A percentile compares a stretch with the other conserved stretches of the same genome.
phyloP scores from a whole-genome alignment of 257 asterid species.

The Solanum ossicruentum region DNA sequence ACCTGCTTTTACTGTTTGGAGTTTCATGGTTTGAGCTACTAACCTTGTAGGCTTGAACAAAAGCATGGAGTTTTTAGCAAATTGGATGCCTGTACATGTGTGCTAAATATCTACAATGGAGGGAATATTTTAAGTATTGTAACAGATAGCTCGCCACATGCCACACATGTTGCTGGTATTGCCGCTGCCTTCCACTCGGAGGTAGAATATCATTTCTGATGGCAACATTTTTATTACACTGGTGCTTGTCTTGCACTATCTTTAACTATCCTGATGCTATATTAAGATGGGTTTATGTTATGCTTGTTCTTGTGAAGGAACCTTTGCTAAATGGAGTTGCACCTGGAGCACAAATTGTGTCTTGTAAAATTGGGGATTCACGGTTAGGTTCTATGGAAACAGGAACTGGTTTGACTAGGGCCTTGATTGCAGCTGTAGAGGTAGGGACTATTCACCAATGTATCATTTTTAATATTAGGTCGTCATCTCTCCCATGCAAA shows the following conservation, averaged over 20 bases:
- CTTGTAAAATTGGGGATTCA: conserved; percentile 96
- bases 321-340: conserved; percentile 96
- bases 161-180: conserved; percentile 98
- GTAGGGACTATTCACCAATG: conserved; percentile 17
- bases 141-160: conserved; percentile 92
- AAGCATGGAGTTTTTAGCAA: conserved; percentile 86
- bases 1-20: neutral
- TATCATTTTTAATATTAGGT: neutral
- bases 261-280: neutral
- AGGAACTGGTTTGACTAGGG: conserved; percentile 95
- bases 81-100: conserved; percentile 80
- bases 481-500: neutral
- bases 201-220: conserved; percentile 20
- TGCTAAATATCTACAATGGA: conserved; percentile 59
- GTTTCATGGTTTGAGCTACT: neutral
- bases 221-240: neutral
- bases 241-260: neutral
- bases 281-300: neutral
- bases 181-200: conserved; percentile 83
- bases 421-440: conserved; percentile 93
- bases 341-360: conserved; percentile 95
- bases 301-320: conserved; percentile 41
- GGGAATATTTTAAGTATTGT: conserved; percentile 90
- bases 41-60: conserved; percentile 61
- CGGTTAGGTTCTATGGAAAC: conserved; percentile 98